Evolutionary conservation across 345 rosid species (phyloP), one percentile per base, ranked within the genome.

Genomic region (Cochlearia excelsa): DNA sequence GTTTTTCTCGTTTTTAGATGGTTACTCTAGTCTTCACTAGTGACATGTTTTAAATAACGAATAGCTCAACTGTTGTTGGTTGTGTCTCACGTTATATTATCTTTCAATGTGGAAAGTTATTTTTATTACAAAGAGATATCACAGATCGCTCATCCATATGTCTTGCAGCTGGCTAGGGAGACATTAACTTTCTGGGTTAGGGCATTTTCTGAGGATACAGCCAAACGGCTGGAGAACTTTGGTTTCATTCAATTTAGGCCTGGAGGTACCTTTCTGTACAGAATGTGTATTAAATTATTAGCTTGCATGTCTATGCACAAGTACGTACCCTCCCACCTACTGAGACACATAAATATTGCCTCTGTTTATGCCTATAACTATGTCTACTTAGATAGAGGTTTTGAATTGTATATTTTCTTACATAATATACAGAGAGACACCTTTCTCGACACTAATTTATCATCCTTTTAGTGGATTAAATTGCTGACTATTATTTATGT

Each of bases 181-280:
- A 76, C 95, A 0, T 72, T 93, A 72, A 86, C 99, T 63, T 93
- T 87, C 74, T 93, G 99, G 99, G 94, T 89, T 76, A 93, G 85
- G 74, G 99, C 99, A 65, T 93, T 89, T 79, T 89, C 99, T 26
- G 95, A 85, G 77, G 99, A 89, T 74, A 93, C 99, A 46, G 89
- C 99, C 9, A 93, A 93, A 79, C 84, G 99, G 68, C 79, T 93
- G 69, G 95, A 93, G 78, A 93, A 93, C 77, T 93, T 81, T 76
- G 99, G 99, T 66, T 93, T 87, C 80, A 93, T 93, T 74, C 99
- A 93, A 53, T 81, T 74, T 68, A 87, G 97, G 75, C 90, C 99
- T 54, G 99, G 99, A 86, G 99, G 99, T 93, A 83, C 65, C 28
- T 45, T 39, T 65, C 71, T 74, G 34, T 39, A 47, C 61, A 53